Evolutionary conservation across 345 rosid species (phyloP).

Genomic region (Rhizophora apiculata): DNA sequence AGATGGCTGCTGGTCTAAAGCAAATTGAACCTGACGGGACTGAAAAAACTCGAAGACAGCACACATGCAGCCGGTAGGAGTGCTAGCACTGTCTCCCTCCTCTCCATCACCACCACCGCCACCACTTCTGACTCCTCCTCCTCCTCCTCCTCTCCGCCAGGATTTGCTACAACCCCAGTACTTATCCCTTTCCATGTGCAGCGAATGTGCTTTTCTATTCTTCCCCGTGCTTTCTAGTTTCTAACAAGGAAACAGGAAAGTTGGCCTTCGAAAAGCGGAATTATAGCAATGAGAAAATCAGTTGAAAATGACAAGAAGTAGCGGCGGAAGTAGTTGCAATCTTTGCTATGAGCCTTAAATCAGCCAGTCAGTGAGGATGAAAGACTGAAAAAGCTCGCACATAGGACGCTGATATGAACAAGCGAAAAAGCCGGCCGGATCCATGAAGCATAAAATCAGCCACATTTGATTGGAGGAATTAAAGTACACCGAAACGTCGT

Average conservation of each 20-base stretch:
- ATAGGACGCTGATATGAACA: not conserved
- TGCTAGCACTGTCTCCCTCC: conserved; percentile 6
- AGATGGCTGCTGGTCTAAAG: conserved; percentile 42
- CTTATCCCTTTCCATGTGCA: conserved; percentile 57
- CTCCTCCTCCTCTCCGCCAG: conserved; percentile 31
- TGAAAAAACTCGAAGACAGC: conserved; percentile 74
- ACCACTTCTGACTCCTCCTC: conserved; percentile 4
- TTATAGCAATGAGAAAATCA: conserved; percentile 1
- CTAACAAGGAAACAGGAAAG: too few species aligned
- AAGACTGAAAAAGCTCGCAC: conserved; percentile 16
- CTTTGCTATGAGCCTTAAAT: too few species aligned
- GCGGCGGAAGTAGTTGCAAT: too few species aligned
- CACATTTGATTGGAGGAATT: too few species aligned
- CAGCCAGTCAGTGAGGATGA: not conserved
- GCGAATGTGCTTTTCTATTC: not conserved
- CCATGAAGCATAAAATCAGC: too few species aligned
- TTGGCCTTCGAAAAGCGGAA: too few species aligned
- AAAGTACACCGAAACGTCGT: not conserved
- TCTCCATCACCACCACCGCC: not conserved
- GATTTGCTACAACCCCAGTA: conserved; percentile 38
- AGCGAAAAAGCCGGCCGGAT: too few species aligned
- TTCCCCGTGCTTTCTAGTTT: too few species aligned
- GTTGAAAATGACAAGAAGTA: conserved; percentile 23
- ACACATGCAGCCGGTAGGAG: conserved; percentile 66
- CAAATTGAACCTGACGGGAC: conserved; percentile 54